Evolutionary conservation across 176 grass and related monocot genomes (phyloP).

Genomic region (Carex cristatella): DNA sequence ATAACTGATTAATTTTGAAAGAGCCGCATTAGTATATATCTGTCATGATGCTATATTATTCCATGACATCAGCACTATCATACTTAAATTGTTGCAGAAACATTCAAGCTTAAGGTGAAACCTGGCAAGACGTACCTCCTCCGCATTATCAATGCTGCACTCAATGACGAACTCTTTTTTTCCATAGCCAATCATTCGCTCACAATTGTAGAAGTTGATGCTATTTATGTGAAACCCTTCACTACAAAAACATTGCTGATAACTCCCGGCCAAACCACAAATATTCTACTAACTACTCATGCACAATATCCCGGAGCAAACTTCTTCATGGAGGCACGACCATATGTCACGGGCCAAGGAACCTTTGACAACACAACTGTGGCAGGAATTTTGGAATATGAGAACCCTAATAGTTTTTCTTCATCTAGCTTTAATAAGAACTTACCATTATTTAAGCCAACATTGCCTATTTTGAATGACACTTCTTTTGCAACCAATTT

Average conservation of each 20-base stretch:
- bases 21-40: too few relatives aligned
- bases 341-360: conserved; percentile 49
- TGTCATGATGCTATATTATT: too few relatives aligned
- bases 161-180: conserved; percentile 95
- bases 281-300: conserved; percentile 48
- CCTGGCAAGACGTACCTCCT: conserved; percentile 69
- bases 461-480: conserved; percentile 52
- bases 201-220: conserved; percentile 71
- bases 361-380: conserved; percentile 81
- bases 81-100: conserved; percentile 21
- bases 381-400: conserved; percentile 72
- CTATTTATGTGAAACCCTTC: conserved; percentile 73
- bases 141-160: conserved; percentile 71
- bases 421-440: background rate
- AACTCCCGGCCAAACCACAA: conserved; percentile 62
- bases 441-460: conserved; percentile 34
- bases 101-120: conserved; percentile 58
- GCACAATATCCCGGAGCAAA: conserved; percentile 18
- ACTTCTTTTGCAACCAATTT: conserved; percentile 54
- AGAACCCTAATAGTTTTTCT: background rate
- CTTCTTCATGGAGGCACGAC: conserved; percentile 52
- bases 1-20: too few relatives aligned
- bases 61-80: too few relatives aligned
- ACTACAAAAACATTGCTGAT: conserved; percentile 45
- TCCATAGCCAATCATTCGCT: conserved; percentile 65